Conservation (phyloP, 441 rosid genomes). For the Rhodomyrtus psidioides region DNA sequence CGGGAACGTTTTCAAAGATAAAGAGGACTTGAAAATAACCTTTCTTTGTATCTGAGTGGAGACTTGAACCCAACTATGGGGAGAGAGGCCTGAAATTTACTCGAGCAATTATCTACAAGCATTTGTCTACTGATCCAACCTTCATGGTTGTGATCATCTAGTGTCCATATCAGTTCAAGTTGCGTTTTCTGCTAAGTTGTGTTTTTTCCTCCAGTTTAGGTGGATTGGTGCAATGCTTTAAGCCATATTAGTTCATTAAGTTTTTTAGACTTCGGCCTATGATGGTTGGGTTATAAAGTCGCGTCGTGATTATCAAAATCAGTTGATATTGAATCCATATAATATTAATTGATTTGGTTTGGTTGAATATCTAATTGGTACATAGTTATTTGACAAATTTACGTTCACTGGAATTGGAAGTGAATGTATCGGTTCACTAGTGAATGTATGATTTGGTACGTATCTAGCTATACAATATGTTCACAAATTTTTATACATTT, state of each 20-base stretch:
- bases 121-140: not conserved
- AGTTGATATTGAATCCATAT: not conserved
- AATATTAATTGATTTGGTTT: not conserved
- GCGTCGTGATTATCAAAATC: not conserved
- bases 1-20: constrained; percentile 84
- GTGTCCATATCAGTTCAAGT: not conserved
- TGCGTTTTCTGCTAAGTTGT: not conserved
- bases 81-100: not conserved
- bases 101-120: not conserved
- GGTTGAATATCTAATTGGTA: not conserved
- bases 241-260: not conserved
- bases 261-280: not conserved
- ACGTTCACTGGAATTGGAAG: not conserved
- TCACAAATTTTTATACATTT: not conserved
- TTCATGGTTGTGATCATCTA: not conserved
- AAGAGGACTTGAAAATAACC: constrained; percentile 41
- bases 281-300: not conserved
- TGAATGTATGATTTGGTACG: not conserved
- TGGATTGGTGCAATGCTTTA: not conserved
- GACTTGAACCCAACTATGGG: not conserved
- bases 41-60: not conserved
- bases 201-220: not conserved
- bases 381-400: not conserved
- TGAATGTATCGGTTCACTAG: not conserved
- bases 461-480: not conserved